Evolutionary conservation across 176 grass and related monocot species (phyloP).

Genomic region (Paspalum notatum): DNA sequence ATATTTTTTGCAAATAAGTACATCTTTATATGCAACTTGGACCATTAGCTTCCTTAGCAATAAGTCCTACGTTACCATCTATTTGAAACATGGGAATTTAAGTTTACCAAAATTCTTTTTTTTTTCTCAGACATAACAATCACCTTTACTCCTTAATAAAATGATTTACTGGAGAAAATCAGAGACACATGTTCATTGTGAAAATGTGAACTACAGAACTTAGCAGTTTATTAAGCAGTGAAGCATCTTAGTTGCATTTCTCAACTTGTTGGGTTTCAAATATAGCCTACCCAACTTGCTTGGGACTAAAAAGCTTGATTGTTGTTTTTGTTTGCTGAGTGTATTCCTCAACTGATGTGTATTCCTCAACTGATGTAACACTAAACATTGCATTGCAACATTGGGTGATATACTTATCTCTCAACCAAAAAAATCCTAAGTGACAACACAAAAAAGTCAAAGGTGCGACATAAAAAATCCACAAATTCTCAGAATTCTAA

Average conservation of each 20-base stretch:
- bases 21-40: background rate
- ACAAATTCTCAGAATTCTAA: constrained; percentile 3
- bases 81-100: background rate
- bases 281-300: too few species aligned
- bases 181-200: background rate
- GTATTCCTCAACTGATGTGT: too few species aligned
- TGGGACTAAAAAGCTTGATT: too few species aligned
- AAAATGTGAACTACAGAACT: too few species aligned
- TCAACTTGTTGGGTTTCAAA: too few species aligned
- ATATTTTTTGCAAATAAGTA: constrained; percentile 1
- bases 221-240: background rate
- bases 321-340: too few species aligned
- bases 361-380: constrained; percentile 14
- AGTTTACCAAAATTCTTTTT: constrained; percentile 14
- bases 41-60: background rate
- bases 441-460: constrained; percentile 15
- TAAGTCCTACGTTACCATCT: background rate
- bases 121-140: constrained; percentile 11
- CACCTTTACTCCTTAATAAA: background rate
- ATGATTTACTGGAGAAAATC: background rate
- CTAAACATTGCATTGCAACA: background rate
- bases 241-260: too few species aligned
- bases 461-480: constrained; percentile 10
- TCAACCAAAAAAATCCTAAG: background rate
- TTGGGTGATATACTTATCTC: background rate